Evolutionary conservation across 2,329 filamentous ascomycete genomes (phyloP).

Genomic region (Colletotrichum neosansevieriae): DNA sequence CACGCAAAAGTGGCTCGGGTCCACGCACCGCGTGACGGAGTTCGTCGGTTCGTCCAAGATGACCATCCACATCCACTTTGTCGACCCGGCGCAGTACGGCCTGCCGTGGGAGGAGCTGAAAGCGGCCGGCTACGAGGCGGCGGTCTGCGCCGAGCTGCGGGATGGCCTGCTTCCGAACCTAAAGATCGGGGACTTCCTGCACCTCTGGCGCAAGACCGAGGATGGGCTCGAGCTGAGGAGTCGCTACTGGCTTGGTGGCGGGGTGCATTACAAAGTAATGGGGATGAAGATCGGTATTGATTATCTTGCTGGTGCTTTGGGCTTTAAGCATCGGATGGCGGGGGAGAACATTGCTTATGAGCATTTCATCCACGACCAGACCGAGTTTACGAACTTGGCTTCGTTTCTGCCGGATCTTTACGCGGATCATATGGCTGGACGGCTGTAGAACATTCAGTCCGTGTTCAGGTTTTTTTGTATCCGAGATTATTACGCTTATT

Average conservation of each 20-base stretch:
- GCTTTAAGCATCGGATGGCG: constrained; percentile 28
- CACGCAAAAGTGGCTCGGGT: constrained; percentile 38
- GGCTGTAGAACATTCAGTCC: background rate
- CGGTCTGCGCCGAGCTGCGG: constrained; percentile 25
- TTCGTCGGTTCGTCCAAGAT: constrained; percentile 31
- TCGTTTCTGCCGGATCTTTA: constrained; percentile 25
- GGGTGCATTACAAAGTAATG: constrained; percentile 30
- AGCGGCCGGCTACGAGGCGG: constrained; percentile 28
- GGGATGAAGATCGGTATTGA: constrained; percentile 32
- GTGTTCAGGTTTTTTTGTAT: too few relatives aligned
- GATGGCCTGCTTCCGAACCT: constrained; percentile 28
- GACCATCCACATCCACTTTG: constrained; percentile 33
- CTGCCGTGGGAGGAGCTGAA: constrained; percentile 33
- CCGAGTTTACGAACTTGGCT: constrained; percentile 34
- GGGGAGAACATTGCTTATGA: constrained; percentile 33
- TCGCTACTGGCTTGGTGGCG: constrained; percentile 33
- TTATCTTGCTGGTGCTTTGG: constrained; percentile 27
- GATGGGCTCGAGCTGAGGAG: constrained; percentile 30
- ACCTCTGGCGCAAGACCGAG: constrained; percentile 34
- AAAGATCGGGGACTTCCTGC: constrained; percentile 35
- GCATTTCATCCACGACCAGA: constrained; percentile 37
- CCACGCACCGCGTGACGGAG: constrained; percentile 36
- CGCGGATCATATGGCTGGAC: constrained; percentile 26
- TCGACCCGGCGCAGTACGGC: constrained; percentile 34
- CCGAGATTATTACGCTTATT: too few relatives aligned